phyloP scores from a whole-genome alignment of 192 early-diverging fungal species.

The Paraglomus brasilianum region DNA sequence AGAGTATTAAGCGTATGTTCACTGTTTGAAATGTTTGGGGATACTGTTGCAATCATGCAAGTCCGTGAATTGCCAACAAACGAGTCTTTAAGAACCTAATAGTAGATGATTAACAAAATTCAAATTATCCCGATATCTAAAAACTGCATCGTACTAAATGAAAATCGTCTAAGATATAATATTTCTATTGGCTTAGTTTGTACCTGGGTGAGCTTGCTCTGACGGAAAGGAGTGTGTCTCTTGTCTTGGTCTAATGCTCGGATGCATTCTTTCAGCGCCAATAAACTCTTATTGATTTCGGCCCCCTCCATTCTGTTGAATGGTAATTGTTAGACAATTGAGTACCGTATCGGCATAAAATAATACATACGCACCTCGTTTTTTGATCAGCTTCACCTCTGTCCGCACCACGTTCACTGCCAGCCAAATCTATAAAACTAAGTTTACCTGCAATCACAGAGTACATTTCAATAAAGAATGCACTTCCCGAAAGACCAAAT shows the following conservation, averaged over 20 bases:
- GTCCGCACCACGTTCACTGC: conserved; percentile 97
- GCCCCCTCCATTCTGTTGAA: conserved; percentile 93
- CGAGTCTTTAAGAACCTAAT: conserved; percentile 89
- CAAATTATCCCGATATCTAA: too few relatives aligned
- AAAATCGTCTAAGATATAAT: too few relatives aligned
- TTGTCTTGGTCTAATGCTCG: conserved; percentile 94
- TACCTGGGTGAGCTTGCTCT: conserved; percentile 95
- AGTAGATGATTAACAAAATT: neutral
- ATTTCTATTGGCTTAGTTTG: too few relatives aligned
- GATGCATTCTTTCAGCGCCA: conserved; percentile 98
- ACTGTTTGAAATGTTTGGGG: conserved; percentile 90
- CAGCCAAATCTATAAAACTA: conserved; percentile 97
- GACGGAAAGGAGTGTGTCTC: conserved; percentile 95
- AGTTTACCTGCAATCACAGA: conserved; percentile 68
- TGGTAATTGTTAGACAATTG: neutral
- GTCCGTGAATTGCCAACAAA: conserved; percentile 97
- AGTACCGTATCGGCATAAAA: neutral
- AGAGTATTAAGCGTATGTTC: conserved; percentile 98
- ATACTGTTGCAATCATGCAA: conserved; percentile 99
- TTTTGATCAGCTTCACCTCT: conserved; percentile 90
- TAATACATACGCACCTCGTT: conserved; percentile 60
- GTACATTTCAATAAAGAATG: neutral
- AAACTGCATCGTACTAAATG: neutral
- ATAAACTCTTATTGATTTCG: conserved; percentile 98
- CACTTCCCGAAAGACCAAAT: neutral